Percentiles rank a stretch among this genome's conserved stretches.
Evolutionary conservation across 2,329 filamentous ascomycete species (phyloP).

Genomic region (Chaetoscypha palmicola): DNA sequence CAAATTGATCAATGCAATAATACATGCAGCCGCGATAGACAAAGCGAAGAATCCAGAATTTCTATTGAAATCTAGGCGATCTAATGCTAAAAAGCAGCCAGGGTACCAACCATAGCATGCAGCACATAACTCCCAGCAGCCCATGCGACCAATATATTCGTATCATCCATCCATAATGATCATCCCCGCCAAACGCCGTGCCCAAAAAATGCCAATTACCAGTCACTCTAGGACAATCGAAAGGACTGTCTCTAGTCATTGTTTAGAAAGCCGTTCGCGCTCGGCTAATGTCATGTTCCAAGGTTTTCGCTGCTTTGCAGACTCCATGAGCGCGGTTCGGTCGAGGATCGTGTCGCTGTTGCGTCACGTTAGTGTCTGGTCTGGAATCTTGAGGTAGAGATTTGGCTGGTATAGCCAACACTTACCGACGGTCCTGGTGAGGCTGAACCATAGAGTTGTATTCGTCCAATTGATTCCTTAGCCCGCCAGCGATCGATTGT

Average conservation of each 20-base stretch:
- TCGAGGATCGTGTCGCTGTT: conserved; percentile 20
- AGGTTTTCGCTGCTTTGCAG: conserved; percentile 18
- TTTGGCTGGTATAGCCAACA: background rate
- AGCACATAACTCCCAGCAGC: no score
- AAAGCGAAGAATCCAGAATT: no score
- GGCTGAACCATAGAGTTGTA: conserved; percentile 15
- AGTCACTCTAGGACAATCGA: background rate
- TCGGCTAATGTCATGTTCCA: conserved; percentile 22
- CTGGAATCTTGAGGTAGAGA: no score
- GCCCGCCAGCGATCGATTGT: conserved; percentile 12
- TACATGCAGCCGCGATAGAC: no score
- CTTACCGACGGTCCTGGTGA: conserved; percentile 14
- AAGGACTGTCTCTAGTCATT: background rate
- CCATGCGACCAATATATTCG: no score
- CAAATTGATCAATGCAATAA: no score
- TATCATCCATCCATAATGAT: no score
- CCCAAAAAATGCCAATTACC: background rate
- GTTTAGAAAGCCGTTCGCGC: background rate
- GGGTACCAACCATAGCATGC: no score
- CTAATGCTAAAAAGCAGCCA: no score
- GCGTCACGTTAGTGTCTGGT: background rate
- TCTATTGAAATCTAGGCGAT: no score
- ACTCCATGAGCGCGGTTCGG: conserved; percentile 16
- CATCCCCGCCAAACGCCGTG: background rate
- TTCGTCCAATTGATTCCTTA: conserved; percentile 17